Percentiles rank a stretch among this genome's conserved stretches.
These are phyloP conservation scores for Maudiozyma serrabonitensis DNA, from an alignment of 805 yeast genomes.

Conservation along the genomic window DNA sequence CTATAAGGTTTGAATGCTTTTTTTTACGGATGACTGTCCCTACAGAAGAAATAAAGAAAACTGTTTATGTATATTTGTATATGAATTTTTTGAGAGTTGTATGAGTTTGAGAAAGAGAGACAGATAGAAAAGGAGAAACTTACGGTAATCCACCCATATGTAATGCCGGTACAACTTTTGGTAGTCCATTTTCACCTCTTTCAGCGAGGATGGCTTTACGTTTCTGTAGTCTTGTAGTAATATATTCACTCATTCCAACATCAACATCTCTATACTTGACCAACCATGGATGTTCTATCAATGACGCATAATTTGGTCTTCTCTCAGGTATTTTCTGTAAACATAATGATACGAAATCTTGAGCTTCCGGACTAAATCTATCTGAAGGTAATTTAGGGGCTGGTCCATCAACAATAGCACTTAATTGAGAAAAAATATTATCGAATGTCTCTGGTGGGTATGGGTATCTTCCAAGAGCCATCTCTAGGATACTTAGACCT, in stretches of 20 bases:
- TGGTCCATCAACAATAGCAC: constrained; percentile 94
- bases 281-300: constrained; percentile 82
- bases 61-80: too few species aligned
- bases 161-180: constrained; percentile 27
- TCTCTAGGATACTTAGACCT: constrained; percentile 78
- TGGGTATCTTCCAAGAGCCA: constrained; percentile 89
- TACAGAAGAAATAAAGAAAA: too few species aligned
- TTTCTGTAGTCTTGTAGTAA: constrained; percentile 29
- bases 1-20: too few species aligned
- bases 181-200: constrained; percentile 20
- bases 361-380: constrained; percentile 64
- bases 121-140: not conserved
- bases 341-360: constrained; percentile 67
- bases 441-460: constrained; percentile 90
- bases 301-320: constrained; percentile 71
- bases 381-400: constrained; percentile 69
- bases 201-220: constrained; percentile 20
- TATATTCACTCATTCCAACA: constrained; percentile 30
- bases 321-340: constrained; percentile 69
- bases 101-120: too few species aligned
- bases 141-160: constrained; percentile 29
- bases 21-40: too few species aligned
- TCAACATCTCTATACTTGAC: constrained; percentile 37
- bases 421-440: constrained; percentile 82
- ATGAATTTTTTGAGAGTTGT: too few species aligned